Conservation (phyloP, 768 basidiomycete genomes). For the Trametes cubensis region DNA sequence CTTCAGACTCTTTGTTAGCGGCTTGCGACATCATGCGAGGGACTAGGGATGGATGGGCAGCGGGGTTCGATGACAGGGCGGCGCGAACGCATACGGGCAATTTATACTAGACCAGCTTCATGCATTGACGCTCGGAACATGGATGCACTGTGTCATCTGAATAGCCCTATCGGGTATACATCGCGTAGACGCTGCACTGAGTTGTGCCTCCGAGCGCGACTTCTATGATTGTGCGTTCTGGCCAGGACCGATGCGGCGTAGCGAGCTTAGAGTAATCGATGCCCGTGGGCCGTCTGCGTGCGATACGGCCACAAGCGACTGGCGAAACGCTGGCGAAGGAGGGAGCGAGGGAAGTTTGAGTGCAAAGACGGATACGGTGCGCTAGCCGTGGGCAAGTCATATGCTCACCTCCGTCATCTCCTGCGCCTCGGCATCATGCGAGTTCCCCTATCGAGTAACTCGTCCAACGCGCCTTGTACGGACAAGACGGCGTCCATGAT, state of each 20-base stretch:
- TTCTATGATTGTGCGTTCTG: neutral
- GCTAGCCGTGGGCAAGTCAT: conserved; percentile 15
- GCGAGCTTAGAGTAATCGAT: neutral
- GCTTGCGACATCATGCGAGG: conserved; percentile 2
- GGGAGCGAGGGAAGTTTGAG: conserved; percentile 14
- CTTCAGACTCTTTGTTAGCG: conserved; percentile 38
- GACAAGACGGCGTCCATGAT: neutral
- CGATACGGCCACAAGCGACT: neutral
- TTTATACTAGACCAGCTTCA: conserved; percentile 10
- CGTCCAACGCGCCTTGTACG: conserved; percentile 12
- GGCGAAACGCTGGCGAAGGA: neutral
- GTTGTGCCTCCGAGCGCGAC: neutral
- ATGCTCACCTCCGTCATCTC: conserved; percentile 6
- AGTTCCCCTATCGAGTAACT: conserved; percentile 7
- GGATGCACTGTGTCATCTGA: conserved; percentile 19
- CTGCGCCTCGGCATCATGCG: conserved; percentile 1
- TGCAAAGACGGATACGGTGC: conserved; percentile 11
- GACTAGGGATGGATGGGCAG: neutral
- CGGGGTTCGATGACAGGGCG: neutral
- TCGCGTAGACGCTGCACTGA: neutral
- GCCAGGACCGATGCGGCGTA: neutral
- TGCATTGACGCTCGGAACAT: conserved; percentile 19
- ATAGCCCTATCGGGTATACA: conserved; percentile 21
- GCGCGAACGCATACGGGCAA: neutral
- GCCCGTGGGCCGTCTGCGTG: neutral